Conservation (phyloP, 2,329 filamentous ascomycete species). For the Paraphoma chrysanthemicola region DNA sequence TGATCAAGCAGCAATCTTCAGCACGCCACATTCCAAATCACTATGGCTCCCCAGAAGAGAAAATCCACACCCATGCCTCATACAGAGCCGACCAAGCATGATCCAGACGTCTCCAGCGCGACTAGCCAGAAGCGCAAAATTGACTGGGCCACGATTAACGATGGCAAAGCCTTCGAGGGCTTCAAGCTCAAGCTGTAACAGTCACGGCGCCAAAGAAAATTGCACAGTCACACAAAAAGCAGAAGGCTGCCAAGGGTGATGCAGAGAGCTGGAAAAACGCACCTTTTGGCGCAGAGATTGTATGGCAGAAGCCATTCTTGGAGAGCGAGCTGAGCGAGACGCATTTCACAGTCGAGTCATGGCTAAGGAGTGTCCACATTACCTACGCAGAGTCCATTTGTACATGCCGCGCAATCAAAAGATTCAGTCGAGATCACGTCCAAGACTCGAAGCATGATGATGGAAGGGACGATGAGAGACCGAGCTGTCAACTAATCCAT, state of each 20-base stretch:
- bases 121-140: slow-evolving; percentile 14
- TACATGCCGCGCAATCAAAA: no score
- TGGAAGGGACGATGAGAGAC: no score
- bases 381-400: no score
- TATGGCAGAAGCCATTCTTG: slow-evolving; percentile 25
- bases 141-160: slow-evolving; percentile 21
- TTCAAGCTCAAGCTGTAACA: slow-evolving; percentile 17
- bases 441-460: no score
- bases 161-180: slow-evolving; percentile 11
- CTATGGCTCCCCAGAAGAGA: background rate
- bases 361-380: no score
- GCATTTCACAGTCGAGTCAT: slow-evolving; percentile 24
- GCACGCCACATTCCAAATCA: no score
- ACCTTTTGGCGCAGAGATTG: slow-evolving; percentile 12
- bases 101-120: background rate
- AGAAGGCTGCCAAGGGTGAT: background rate
- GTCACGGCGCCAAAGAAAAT: background rate
- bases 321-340: slow-evolving; percentile 16
- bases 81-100: background rate
- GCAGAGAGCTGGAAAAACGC: slow-evolving; percentile 5
- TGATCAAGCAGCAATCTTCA: no score
- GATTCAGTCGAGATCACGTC: no score
- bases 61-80: background rate
- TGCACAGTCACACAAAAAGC: slow-evolving; percentile 10
- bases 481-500: no score